Evolutionary conservation across 2,329 filamentous ascomycete genomes (phyloP).

Genomic region (Aspergillus fischeri): DNA sequence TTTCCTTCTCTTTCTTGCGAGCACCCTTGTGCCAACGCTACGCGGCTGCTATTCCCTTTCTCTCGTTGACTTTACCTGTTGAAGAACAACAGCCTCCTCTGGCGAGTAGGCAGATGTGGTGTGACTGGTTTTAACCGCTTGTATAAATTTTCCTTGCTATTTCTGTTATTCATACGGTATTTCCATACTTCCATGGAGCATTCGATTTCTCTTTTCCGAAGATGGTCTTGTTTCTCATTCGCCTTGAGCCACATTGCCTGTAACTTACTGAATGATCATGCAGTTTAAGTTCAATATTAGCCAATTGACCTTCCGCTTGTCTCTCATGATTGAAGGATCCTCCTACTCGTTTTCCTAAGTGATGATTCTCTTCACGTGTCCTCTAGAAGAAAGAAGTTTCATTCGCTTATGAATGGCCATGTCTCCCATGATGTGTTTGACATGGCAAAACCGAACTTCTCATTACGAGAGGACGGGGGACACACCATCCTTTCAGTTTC

Average conservation of each 20-base stretch:
- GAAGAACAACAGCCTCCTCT: slow-evolving; percentile 21
- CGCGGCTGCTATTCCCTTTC: slow-evolving; percentile 6
- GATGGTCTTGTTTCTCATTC: slow-evolving; percentile 19
- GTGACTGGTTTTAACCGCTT: slow-evolving; percentile 22
- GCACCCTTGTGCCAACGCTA: slow-evolving; percentile 4
- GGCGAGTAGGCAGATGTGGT: slow-evolving; percentile 22
- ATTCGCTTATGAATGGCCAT: not conserved
- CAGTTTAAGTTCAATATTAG: slow-evolving; percentile 21
- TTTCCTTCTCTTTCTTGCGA: not conserved
- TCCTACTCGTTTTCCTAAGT: not conserved
- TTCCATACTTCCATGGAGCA: slow-evolving; percentile 21
- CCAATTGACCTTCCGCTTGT: not conserved
- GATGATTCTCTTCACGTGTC: not conserved
- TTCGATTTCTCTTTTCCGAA: slow-evolving; percentile 14
- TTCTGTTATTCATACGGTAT: slow-evolving; percentile 19
- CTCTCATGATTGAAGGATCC: not conserved
- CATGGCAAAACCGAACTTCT: not conserved
- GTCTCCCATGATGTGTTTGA: not conserved
- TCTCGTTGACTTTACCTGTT: slow-evolving; percentile 6
- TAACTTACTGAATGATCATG: slow-evolving; percentile 31
- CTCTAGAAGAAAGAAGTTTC: not conserved
- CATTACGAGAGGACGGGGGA: not conserved
- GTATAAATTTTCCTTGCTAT: slow-evolving; percentile 31
- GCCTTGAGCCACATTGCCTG: slow-evolving; percentile 23
- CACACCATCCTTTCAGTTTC: not conserved